Percentiles rank a stretch among this genome's conserved stretches.
phyloP scores from a whole-genome alignment of 2,329 filamentous ascomycete species.

The Teratosphaeria viscida region DNA sequence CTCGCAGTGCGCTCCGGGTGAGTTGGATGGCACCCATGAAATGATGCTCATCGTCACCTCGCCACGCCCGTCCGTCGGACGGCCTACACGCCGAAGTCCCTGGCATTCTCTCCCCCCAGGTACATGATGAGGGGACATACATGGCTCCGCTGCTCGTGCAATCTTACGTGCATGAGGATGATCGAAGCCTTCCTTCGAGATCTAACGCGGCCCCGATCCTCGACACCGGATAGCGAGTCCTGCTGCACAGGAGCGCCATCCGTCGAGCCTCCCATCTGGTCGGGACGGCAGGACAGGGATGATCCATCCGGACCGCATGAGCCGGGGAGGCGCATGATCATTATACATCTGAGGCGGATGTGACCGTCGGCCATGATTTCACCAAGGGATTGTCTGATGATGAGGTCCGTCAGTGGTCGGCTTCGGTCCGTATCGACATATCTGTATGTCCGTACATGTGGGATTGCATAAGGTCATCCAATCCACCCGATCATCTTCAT shows the following conservation, averaged over 20 bases:
- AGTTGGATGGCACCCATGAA: neutral
- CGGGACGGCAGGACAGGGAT: neutral
- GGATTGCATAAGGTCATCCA: no score
- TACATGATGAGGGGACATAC: neutral
- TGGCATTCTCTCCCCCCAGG: neutral
- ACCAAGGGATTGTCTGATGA: neutral
- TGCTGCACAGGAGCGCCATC: neutral
- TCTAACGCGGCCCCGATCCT: neutral
- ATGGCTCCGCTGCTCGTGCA: neutral
- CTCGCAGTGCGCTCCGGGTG: neutral
- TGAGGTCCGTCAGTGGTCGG: no score
- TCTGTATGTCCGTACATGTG: no score
- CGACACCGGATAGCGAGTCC: neutral
- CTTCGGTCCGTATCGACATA: no score
- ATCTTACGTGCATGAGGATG: neutral
- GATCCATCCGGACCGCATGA: neutral
- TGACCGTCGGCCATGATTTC: neutral
- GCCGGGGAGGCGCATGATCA: neutral
- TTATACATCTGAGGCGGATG: no score
- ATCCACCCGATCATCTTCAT: no score
- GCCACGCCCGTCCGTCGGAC: neutral
- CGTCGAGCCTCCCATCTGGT: neutral
- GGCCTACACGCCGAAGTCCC: neutral
- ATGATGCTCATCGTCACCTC: no score
- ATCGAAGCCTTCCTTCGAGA: neutral